A percentile compares a stretch with the other conserved stretches of the same genome.
Conservation (phyloP, 345 rosid species). For the Eucalyptus cloeziana region DNA sequence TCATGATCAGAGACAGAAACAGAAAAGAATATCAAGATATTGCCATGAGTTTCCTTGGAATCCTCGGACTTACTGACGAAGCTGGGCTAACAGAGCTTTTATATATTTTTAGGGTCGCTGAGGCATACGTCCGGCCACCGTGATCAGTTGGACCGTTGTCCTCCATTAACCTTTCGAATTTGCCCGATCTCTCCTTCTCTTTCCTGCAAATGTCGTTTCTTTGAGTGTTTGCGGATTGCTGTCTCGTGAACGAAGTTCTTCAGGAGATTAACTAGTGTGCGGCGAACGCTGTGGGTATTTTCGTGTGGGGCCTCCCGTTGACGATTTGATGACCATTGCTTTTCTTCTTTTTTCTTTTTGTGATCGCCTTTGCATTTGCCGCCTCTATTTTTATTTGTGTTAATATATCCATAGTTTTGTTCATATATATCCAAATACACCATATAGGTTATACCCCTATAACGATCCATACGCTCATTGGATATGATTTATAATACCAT, state of each 20-base stretch:
- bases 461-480: rapidly evolving
- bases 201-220: background rate
- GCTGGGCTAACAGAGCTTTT: background rate
- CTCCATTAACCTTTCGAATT: background rate
- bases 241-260: background rate
- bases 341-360: too few species aligned
- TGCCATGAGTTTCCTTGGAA: background rate
- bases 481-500: too few species aligned
- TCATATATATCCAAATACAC: too few species aligned
- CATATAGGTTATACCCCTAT: too few species aligned
- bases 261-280: too few species aligned
- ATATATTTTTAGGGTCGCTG: background rate
- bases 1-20: background rate
- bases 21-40: background rate
- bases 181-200: background rate
- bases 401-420: too few species aligned
- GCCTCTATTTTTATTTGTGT: too few species aligned
- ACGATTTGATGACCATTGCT: too few species aligned
- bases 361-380: too few species aligned
- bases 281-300: too few species aligned
- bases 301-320: too few species aligned
- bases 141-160: background rate
- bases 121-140: background rate
- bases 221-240: background rate
- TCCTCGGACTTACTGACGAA: rapidly evolving